phyloP scores from a whole-genome alignment of 108 stramenopile species.

The Cylindrotheca fusiformis region DNA sequence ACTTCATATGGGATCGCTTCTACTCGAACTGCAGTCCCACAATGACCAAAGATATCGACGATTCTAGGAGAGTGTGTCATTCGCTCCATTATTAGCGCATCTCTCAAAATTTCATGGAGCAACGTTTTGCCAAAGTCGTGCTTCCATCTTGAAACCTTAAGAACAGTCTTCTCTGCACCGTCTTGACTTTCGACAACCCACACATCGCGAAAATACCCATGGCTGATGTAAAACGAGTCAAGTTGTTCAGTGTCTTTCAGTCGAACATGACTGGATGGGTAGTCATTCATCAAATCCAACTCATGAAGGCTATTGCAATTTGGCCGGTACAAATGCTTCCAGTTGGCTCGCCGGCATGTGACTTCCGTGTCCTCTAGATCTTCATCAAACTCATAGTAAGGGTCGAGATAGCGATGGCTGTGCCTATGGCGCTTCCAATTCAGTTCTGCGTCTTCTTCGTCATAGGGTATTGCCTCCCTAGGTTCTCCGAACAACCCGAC shows the following conservation, averaged over 20 bases:
- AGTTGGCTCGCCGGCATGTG: constrained; percentile 15
- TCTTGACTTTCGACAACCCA: constrained; percentile 46
- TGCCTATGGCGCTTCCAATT: constrained; percentile 6
- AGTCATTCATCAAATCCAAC: constrained; percentile 40
- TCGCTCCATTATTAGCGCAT: constrained; percentile 73
- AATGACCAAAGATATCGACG: constrained; percentile 69
- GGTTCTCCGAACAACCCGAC: constrained; percentile 3
- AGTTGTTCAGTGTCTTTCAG: constrained; percentile 29
- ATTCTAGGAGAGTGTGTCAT: constrained; percentile 59
- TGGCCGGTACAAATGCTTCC: constrained; percentile 26
- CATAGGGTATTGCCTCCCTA: constrained; percentile 1
- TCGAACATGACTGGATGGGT: constrained; percentile 26
- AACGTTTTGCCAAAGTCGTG: constrained; percentile 18
- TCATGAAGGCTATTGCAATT: constrained; percentile 67
- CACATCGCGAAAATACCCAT: constrained; percentile 70
- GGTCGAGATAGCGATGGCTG: background rate
- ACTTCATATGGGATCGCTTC: constrained; percentile 59
- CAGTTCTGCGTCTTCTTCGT: constrained; percentile 4
- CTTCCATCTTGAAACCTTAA: constrained; percentile 50
- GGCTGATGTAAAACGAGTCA: constrained; percentile 37
- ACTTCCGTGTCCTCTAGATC: constrained; percentile 5
- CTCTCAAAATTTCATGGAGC: constrained; percentile 33
- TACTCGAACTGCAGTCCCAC: constrained; percentile 47
- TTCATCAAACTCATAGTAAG: constrained; percentile 1
- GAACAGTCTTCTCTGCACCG: constrained; percentile 10